Evolutionary conservation across 352 stramenopile species (phyloP), one percentile per base, ranked within the genome.

Genomic region (Stephanocyclus meneghinianus): DNA sequence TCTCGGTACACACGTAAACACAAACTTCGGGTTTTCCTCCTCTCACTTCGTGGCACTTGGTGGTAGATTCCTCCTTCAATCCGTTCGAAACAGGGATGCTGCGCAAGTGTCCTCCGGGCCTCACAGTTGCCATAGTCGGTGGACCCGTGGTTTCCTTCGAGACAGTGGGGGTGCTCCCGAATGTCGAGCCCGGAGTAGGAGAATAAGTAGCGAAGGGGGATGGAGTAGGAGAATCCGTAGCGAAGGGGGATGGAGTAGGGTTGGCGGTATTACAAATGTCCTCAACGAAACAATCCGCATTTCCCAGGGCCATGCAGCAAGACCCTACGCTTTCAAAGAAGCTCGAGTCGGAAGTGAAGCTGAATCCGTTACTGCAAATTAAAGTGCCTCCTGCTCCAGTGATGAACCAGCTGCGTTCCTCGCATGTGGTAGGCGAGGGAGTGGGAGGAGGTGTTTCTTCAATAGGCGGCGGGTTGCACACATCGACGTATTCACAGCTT

Each of bases 371-470:
- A 15, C 30, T 65, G 57, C 57, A 65, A 30, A 65, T 51, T 18
- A n/a, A 15, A 35, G 45, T 30, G 2, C 37, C 32, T 8, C 48
- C 57, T 8, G 8, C 35, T 15, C 4, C 48, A 15, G 9, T 13
- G 9, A 65, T 51, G 37, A 50, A 65, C 60, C 60, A 68, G 16
- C 9, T 15, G 5, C 64, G 47, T 42, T 72, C 50, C 16, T 72
- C 64, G 21, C 64, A 72, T 26, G 32, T 72, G 8, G 64, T 72
- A 29, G 50, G 64, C 15, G 47, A 51, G 42, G 64, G 50, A 7
- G 48, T 44, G 9, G 59, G 59, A 53, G 37, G 32, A 15, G 59
- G 32, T 15, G 59, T 67, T 10, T 44, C 59, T 10, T 44, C 59
- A 15, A 40, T 40, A 40, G 35, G 35, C 35, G 3, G 4, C 4